These are phyloP conservation scores for Scheffersomyces ergatensis DNA, from an alignment of 805 yeast genomes.

Conservation along the genomic window DNA sequence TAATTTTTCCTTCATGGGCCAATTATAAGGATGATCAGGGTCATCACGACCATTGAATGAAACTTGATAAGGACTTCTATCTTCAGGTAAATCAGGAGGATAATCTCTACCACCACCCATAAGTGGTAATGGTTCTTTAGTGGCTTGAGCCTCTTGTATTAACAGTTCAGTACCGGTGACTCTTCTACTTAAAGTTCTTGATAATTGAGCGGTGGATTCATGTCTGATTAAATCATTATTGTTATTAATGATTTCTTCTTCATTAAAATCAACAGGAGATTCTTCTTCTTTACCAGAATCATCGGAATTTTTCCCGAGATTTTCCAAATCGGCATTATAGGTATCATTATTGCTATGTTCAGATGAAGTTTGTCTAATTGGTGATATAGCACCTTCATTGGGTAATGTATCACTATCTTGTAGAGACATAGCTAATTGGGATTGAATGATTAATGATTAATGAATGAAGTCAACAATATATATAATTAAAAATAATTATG, in stretches of 20 bases:
- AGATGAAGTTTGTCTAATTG: neutral
- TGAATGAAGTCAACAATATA: no score
- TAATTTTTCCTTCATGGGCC: slow-evolving; percentile 43
- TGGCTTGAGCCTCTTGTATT: slow-evolving; percentile 18
- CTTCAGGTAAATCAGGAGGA: slow-evolving; percentile 53
- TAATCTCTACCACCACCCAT: slow-evolving; percentile 68
- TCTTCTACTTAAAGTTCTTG: slow-evolving; percentile 16
- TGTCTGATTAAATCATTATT: slow-evolving; percentile 13
- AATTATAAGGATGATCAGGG: slow-evolving; percentile 77
- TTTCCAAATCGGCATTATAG: neutral
- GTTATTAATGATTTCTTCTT: slow-evolving; percentile 4
- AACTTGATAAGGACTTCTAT: slow-evolving; percentile 56
- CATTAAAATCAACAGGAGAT: no score
- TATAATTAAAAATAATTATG: no score
- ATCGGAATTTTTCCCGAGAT: neutral
- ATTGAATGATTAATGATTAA: no score
- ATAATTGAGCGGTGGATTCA: slow-evolving; percentile 17
- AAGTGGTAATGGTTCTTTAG: slow-evolving; percentile 26
- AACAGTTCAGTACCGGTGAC: slow-evolving; percentile 23
- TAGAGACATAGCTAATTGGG: no score
- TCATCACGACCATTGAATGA: slow-evolving; percentile 76
- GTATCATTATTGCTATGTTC: neutral
- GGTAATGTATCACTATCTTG: no score
- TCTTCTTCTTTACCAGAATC: slow-evolving; percentile 2
- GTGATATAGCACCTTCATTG: neutral